Base-by-base conservation (phyloP, 1,139 yeast genomes). In the Pichia sp. region DNA sequence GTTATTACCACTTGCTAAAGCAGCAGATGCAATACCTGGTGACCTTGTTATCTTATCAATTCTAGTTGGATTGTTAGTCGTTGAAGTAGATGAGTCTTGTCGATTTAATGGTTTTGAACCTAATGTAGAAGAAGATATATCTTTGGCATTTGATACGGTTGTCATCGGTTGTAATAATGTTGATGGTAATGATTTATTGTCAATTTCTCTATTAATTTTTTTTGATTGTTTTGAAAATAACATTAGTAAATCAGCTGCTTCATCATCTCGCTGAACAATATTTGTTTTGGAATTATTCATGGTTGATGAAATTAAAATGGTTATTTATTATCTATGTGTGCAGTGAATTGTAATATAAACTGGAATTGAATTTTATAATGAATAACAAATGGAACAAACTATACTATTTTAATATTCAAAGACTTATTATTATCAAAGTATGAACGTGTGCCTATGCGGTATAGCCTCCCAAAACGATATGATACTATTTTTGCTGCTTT, bases 21-120 rank as follows among this genome's bases (percentile, higher is more conserved):
- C 74, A 16, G 79, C 79, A 25, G 73, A 72, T 0, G 78, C 79
- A 9, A 79, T 75, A 3, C 81, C 79, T 3, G 83, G 81, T 5
- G 79, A 70, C 22, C 70, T 63, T 25, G 63, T 60, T 29, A 51
- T 44, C 16, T 42, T 42, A 14, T 51, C 54, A 16, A 51, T 19
- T 39, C 48, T 44, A 4, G 41, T 25, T 6, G 31, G 27, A 3
- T n/a, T 41, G 7, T 43, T 22, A 4, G 22, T 19, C 27, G 38
- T 18, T 19, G 31, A 31, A 16, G 30, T 42, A 7, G 49, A 46
- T 13, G 55, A 41, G 1, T 41, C 28, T 14, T 45, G 44, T 18
- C 55, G 43, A 29, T 34, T 41, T 39, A 49, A 43, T 18, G 36
- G 42, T 16, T 18, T 29, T 1, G 53, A 45, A 9, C 44, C 9